Evolutionary conservation across 2,329 filamentous ascomycete species (phyloP), one percentile per base, ranked within the genome.

Genomic region (Juglanconis juglandina): DNA sequence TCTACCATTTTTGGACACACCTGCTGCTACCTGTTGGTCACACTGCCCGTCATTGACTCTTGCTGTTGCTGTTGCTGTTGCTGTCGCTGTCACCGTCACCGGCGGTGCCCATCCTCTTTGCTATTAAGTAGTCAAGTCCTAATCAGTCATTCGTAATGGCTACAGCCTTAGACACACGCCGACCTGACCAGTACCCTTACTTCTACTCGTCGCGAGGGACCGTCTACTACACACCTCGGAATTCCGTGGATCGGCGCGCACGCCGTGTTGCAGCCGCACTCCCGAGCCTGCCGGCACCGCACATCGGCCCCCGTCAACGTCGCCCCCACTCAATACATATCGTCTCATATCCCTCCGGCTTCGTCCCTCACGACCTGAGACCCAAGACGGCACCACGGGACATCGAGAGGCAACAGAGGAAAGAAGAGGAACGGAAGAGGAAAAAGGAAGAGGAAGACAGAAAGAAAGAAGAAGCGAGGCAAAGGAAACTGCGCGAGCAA

Each of bases 261-360:
- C 68, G 66, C 50, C 62, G 57, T 48, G 32, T 39, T 39, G 55
- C 61, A 47, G 35, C 64, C 37, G 59, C 64, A 30, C 56, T 62
- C n/a, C 68, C 68, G 41, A 61, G 60, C 35, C 71, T 74, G 65
- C 77, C 70, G 61, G 71, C 66, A 52, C 76, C 72, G 59, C 73
- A 77, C 65, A 84, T 81, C 68, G 77, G 79, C 67, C 77, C 76
- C 59, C 78, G 81, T 65, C 77, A 72, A 61, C 77, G 80, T 65
- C 75, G 81, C 68, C 81, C 81, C 48, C 81, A 84, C 66, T 82
- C 81, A 47, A 84, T 85, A 62, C 80, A 82, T 69, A 83, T 85
- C 61, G 76, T 75, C 61, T 78, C 76, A 59, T 82, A 79, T 64
- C 77, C 71, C 48, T 59, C 77, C 63, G 70, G 79, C 34, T 77